Evolutionary conservation across 768 basidiomycete genomes (phyloP), one percentile per base, ranked within the genome.

Genomic region (Termitomyces sp.): DNA sequence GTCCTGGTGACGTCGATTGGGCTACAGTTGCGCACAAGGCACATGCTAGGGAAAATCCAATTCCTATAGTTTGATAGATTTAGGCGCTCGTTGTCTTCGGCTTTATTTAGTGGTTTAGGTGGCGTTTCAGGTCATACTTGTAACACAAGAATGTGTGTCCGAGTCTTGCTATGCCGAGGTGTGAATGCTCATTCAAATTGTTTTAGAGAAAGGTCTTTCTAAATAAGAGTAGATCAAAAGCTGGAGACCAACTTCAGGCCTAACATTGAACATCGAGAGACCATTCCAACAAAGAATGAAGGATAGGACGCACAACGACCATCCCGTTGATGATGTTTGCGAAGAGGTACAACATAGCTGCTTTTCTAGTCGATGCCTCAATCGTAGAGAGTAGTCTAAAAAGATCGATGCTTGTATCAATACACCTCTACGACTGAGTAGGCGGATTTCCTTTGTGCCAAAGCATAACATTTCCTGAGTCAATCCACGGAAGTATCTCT

Each of bases 1-100:
- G 34, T n/a, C 62, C 64, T 20, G 65, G 65, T 2, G 59, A 53
- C 7, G n/a, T 65, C 20, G 55, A 68, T 37, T 64, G 63, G 62
- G 4, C 26, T 13, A 2, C 52, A 16, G 26, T 50, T 44, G 40
- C n/a, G 7, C 18, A 30, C 10, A 5, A 47, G 43, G 26, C 48
- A 44, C 18, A 36, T 33, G 9, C 24, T 24, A 9, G 34, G 24
- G 14, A 9, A 24, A 18, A 49, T 49, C 33, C 27, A 12, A 1
- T 20, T 22, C 13, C 5, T 5, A 7, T 13, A 33, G 3, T 24
- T 22, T 14, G 20, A 18, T 10, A 10, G 1, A 18, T 0, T 32
- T 30, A 18, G 2, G n/a, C 27, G 18, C 18, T 47, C 46, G 9
- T 30, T 5, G 18, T 7, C 7, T 10, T 16, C 2, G 12, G 1